Evolutionary conservation across 345 rosid genomes (phyloP), one percentile per base, ranked within the genome.

Genomic region (Salix dunnii): DNA sequence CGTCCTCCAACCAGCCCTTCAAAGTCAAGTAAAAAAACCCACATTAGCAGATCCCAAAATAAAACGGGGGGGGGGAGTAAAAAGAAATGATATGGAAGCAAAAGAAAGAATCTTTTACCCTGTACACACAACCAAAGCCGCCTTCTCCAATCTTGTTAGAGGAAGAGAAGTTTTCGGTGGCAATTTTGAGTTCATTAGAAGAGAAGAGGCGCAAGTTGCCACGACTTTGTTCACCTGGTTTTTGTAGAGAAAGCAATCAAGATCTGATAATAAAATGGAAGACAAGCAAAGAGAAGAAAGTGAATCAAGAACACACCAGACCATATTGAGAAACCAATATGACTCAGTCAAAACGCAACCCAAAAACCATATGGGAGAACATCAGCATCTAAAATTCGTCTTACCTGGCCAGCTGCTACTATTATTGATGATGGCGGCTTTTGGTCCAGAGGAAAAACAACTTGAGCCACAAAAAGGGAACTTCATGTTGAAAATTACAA

Each of bases 81-180:
- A 40, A 6, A 7, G 2, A 61, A 38, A 3, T 27, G 30, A 43
- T 10, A 61, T 23, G 18, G 25, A 27, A 30, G 1, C 60, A 12
- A 23, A 30, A 66, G 5, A 21, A 14, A 3, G 21, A 5, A 6
- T 18, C 11, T 49, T 25, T 68, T 77, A 88, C 94, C 90, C 77
- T 89, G 82, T 87, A 90, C 27, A 90, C 92, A 68, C 82, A 71
- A 42, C 94, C 92, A 65, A 83, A 89, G 36, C 81, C 87, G 14
- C 94, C 94, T 77, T 82, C 88, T 30, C 92, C 94, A 25, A 90
- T 73, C 87, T 90, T 87, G 81, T 86, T 89, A 5, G 81, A 81
- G n/a, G 77, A 67, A 31, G 85, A 77, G 85, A 89, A 89, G 28
- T 69, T 69, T 18, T 65, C 62, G 5, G 92, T 86, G 63, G 92